A percentile compares a stretch with the other conserved stretches of the same genome.
These are phyloP conservation scores for Tephrocybe sp. DNA, from an alignment of 768 basidiomycete species.

Conservation along the genomic window DNA sequence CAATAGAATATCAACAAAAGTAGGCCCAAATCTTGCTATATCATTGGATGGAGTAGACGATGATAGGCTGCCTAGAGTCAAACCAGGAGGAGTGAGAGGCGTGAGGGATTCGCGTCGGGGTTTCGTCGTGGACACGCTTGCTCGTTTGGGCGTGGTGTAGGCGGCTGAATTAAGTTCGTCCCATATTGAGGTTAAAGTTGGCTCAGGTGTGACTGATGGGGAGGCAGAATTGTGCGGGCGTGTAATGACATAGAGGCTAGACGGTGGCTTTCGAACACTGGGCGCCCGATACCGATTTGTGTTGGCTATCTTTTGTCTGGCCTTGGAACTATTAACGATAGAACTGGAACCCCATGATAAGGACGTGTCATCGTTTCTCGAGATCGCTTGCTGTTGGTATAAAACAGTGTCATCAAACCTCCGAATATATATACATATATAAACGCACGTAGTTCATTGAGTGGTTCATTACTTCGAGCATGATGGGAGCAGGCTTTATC, in stretches of 20 bases:
- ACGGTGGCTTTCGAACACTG: slow-evolving; percentile 14
- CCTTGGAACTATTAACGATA: not conserved
- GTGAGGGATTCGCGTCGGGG: not conserved
- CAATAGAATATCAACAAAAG: slow-evolving; percentile 14
- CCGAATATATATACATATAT: not conserved
- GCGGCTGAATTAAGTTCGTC: not conserved
- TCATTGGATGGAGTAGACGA: not conserved
- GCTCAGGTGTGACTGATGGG: not conserved
- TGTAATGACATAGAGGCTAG: slow-evolving; percentile 9
- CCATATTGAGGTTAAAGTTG: not conserved
- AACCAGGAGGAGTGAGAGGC: not conserved
- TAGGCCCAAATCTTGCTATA: not conserved
- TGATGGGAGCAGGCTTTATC: not conserved
- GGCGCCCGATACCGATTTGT: slow-evolving; percentile 5
- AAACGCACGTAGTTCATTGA: not conserved
- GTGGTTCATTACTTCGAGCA: not conserved
- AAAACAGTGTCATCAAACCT: not conserved
- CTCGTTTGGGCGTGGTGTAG: not conserved
- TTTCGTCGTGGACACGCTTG: not conserved
- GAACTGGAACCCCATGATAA: not conserved
- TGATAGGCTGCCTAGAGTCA: not conserved
- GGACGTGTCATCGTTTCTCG: not conserved
- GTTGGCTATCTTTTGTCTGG: slow-evolving; percentile 7
- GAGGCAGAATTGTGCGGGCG: no score
- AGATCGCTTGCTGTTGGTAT: slow-evolving; percentile 1